phyloP scores from a whole-genome alignment of 768 basidiomycete species.

The Leccinum uliginosum region DNA sequence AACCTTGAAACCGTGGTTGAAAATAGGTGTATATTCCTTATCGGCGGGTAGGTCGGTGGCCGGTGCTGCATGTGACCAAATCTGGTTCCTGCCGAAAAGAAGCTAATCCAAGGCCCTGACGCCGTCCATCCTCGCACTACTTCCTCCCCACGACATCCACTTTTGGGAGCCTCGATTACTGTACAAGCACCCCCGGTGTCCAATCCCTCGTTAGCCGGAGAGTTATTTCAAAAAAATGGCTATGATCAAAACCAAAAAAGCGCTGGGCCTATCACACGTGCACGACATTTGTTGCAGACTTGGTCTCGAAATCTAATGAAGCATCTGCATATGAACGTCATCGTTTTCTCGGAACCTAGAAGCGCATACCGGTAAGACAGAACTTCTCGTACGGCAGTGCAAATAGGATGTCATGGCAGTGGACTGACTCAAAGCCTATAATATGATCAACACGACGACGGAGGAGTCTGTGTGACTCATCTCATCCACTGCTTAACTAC shows the following conservation, averaged over 20 bases:
- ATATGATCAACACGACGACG: slow-evolving; percentile 1
- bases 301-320: not conserved
- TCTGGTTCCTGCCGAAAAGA: not conserved
- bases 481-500: not conserved
- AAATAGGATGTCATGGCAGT: slow-evolving; percentile 1
- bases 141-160: not conserved
- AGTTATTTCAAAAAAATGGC: not conserved
- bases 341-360: not conserved
- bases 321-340: not conserved
- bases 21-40: not conserved
- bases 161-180: not conserved
- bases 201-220: slow-evolving; percentile 5
- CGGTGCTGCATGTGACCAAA: not conserved
- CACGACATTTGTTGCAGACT: not conserved
- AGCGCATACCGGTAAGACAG: not conserved
- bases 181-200: not conserved
- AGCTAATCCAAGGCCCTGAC: not conserved
- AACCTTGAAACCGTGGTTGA: not conserved
- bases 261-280: not conserved
- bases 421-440: slow-evolving; percentile 11
- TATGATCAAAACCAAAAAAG: not conserved
- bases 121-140: not conserved
- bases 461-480: slow-evolving; percentile 7
- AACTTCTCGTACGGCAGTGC: not conserved
- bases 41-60: not conserved